Evolutionary conservation across 176 grass and related monocot genomes (phyloP), one percentile per base, ranked within the genome.

Genomic region (Musa schizocarpa): DNA sequence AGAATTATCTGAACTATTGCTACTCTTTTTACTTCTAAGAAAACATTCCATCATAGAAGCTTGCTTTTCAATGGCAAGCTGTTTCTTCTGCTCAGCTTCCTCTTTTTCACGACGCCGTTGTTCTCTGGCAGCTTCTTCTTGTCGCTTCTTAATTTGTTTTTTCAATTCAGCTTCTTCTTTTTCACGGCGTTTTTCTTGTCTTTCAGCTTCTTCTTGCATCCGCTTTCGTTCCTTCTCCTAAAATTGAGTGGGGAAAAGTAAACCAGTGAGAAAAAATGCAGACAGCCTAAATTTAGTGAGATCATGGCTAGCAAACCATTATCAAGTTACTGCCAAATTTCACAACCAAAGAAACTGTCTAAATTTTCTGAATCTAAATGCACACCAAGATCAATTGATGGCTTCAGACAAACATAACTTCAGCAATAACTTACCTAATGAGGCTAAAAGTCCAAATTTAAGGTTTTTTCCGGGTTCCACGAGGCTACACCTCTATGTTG

Each of bases 11-110:
- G 69, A 82, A 75, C 79, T 81, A 19, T 73, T 80, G n/a, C 25
- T 84, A 27, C 65, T 74, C 53, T 82, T 91, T 76, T 91, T 93
- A 81, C n/a, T 87, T 74, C 87, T 94, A 54, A 99, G 86, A 82
- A 99, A 91, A 0, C 84, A 82, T 27, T 99, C 82, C 95, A 99
- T 99, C 82, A 99, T 80, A 76, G 64, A 86, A 68, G 88, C 95
- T 89, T 99, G 95, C 56, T 99, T 99, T 66, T 93, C 72, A 53
- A 97, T 77, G 66, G 23, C 78, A 25, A 76, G 69, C 76, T 88
- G 90, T 53, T 93, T 93, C 74, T 87, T 97, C 70, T 86, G 75
- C 53, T 92, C 78, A 13, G 78, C 82, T 55, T 88, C 90, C 86
- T 94, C 88, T 83, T 99, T 99, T 72, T 89, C 90, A 77, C 77